A percentile compares a stretch with the other conserved stretches of the same genome.
phyloP scores from a whole-genome alignment of 257 asterid genomes.

The Scutellaria barbata region DNA sequence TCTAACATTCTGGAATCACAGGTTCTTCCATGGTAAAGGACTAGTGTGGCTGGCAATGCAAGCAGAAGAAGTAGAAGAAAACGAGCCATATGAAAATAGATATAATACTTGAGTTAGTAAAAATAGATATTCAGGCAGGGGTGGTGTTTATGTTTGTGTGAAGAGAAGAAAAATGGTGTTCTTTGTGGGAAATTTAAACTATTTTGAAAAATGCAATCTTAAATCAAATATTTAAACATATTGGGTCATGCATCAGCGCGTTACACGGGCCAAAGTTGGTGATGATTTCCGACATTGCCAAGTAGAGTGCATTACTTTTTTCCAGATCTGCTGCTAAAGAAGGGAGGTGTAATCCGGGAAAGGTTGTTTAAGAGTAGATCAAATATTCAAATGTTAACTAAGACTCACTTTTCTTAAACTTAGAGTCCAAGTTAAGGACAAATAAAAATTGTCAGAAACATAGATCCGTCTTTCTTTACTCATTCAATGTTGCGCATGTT shows the following conservation, averaged over 20 bases:
- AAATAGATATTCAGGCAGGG: neutral
- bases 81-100: slow-evolving; percentile 32
- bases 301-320: neutral
- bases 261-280: neutral
- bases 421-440: slow-evolving; percentile 2
- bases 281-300: neutral
- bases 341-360: slow-evolving; percentile 36
- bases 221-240: no score
- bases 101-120: no score
- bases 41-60: neutral
- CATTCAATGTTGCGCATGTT: no score
- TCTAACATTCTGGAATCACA: slow-evolving; percentile 29
- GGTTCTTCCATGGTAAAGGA: slow-evolving; percentile 7
- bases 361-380: neutral
- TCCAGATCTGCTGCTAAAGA: slow-evolving; percentile 26
- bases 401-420: neutral
- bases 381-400: neutral
- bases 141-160: no score
- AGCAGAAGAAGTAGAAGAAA: slow-evolving; percentile 11
- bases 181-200: no score
- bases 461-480: slow-evolving; percentile 22
- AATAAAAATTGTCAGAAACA: slow-evolving; percentile 29
- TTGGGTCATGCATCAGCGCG: no score
- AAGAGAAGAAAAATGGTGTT: no score
- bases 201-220: no score